phyloP scores from a whole-genome alignment of 495 filamentous ascomycete species.

The Penicillium herquei region DNA sequence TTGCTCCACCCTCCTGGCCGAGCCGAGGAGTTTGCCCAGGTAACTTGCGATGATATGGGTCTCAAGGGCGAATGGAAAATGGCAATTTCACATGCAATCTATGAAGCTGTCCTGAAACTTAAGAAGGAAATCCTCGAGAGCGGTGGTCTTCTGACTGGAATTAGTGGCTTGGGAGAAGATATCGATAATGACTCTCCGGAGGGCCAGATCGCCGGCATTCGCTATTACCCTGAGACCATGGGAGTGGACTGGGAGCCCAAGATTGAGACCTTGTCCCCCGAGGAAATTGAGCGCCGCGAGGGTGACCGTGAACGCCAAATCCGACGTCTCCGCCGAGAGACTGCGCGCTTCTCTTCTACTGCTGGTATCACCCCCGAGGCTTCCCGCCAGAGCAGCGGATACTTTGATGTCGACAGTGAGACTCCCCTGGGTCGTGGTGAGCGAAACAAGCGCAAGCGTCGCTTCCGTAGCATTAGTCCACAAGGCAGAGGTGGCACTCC shows the following conservation, averaged over 20 bases:
- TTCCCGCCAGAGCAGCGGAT: conserved; percentile 54
- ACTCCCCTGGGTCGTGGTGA: conserved; percentile 82
- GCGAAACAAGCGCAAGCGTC: conserved; percentile 87
- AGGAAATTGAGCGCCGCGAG: conserved; percentile 97
- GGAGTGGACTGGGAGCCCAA: conserved; percentile 94
- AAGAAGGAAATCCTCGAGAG: conserved; percentile 97
- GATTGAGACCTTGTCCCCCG: conserved; percentile 83
- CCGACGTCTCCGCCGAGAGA: conserved; percentile 81
- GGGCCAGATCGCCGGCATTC: conserved; percentile 80
- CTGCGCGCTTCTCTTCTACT: conserved; percentile 84
- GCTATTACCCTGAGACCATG: conserved; percentile 86
- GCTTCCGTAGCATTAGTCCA: conserved; percentile 87
- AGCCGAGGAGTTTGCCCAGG: conserved; percentile 86
- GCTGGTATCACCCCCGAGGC: conserved; percentile 68
- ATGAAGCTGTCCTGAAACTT: conserved; percentile 86
- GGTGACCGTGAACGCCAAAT: conserved; percentile 92
- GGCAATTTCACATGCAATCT: conserved; percentile 92
- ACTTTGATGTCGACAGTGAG: conserved; percentile 62
- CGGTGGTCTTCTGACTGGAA: conserved; percentile 71
- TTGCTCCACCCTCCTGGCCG: conserved; percentile 87
- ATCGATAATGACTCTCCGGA: conserved; percentile 88
- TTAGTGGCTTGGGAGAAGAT: conserved; percentile 68
- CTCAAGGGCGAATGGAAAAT: conserved; percentile 91
- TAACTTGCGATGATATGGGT: conserved; percentile 88
- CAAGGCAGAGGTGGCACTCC: conserved; percentile 64